phyloP scores from a whole-genome alignment of 2,329 filamentous ascomycete species.

The Dothidotthia symphoricarpi region DNA sequence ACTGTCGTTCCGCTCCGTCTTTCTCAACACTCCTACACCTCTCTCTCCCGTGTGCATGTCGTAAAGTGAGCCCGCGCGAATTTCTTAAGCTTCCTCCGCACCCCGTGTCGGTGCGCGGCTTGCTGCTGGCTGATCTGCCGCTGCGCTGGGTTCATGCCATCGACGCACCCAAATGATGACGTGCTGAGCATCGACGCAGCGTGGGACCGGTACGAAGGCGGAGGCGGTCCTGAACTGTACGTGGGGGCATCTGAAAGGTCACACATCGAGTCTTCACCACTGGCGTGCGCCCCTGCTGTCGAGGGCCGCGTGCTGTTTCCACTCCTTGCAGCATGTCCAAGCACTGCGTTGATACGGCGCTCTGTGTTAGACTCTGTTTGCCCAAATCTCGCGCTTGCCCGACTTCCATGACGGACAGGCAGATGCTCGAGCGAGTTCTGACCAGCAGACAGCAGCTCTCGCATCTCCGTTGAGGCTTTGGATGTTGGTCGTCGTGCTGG shows the following conservation, averaged over 20 bases:
- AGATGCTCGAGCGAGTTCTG: constrained; percentile 4
- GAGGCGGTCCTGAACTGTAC: constrained; percentile 32
- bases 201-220: constrained; percentile 37
- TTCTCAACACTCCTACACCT: too few relatives aligned
- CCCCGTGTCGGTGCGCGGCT: constrained; percentile 19
- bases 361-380: constrained; percentile 17
- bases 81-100: constrained; percentile 29
- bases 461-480: constrained; percentile 4
- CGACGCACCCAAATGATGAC: constrained; percentile 39
- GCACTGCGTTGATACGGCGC: constrained; percentile 15
- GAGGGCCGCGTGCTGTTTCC: constrained; percentile 15
- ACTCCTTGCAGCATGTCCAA: constrained; percentile 9
- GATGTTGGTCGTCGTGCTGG: constrained; percentile 5
- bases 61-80: constrained; percentile 9
- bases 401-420: constrained; percentile 8
- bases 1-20: too few relatives aligned
- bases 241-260: constrained; percentile 36
- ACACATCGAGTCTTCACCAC: constrained; percentile 31
- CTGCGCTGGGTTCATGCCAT: constrained; percentile 31
- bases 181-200: constrained; percentile 31
- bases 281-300: constrained; percentile 13
- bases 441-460: constrained; percentile 2
- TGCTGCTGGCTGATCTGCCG: constrained; percentile 28
- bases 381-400: constrained; percentile 11
- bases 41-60: constrained; percentile 8